A percentile compares a stretch with the other conserved stretches of the same genome.
Conservation (phyloP, 1,284 basidiomycete species). For the Ganoderma multipileum region DNA sequence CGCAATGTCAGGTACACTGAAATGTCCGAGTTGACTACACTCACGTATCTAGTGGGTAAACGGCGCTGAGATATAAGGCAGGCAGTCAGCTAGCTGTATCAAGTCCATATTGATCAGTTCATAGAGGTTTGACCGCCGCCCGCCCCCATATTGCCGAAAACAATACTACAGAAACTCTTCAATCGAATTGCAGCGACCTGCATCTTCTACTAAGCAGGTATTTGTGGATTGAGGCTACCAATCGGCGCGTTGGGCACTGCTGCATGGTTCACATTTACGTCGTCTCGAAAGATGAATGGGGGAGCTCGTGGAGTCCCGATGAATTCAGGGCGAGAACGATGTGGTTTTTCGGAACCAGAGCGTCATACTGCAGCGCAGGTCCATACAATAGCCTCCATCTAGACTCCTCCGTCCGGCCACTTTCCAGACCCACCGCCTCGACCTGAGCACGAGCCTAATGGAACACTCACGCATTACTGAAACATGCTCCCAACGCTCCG, state of each 20-base stretch:
- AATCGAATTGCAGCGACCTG: no score
- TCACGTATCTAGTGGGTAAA: conserved; percentile 96
- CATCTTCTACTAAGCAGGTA: not conserved
- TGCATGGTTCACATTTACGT: not conserved
- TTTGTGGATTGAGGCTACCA: not conserved
- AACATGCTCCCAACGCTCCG: conserved; percentile 93
- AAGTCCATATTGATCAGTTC: not conserved
- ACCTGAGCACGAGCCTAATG: not conserved
- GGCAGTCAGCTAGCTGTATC: not conserved
- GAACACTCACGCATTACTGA: conserved; percentile 86
- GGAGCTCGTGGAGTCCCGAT: not conserved
- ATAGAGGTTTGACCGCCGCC: not conserved
- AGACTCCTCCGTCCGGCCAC: no score
- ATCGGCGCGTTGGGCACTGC: not conserved
- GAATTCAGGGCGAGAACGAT: not conserved
- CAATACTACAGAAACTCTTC: no score
- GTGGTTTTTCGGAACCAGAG: not conserved
- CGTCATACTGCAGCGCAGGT: not conserved
- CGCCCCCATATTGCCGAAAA: not conserved
- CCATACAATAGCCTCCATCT: not conserved
- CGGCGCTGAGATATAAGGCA: conserved; percentile 59
- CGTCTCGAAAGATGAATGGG: not conserved
- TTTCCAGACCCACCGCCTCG: not conserved
- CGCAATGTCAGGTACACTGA: conserved; percentile 2
- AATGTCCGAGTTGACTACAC: conserved; percentile 41